phyloP scores from a whole-genome alignment of 768 basidiomycete genomes.

The Collybia mongolica region DNA sequence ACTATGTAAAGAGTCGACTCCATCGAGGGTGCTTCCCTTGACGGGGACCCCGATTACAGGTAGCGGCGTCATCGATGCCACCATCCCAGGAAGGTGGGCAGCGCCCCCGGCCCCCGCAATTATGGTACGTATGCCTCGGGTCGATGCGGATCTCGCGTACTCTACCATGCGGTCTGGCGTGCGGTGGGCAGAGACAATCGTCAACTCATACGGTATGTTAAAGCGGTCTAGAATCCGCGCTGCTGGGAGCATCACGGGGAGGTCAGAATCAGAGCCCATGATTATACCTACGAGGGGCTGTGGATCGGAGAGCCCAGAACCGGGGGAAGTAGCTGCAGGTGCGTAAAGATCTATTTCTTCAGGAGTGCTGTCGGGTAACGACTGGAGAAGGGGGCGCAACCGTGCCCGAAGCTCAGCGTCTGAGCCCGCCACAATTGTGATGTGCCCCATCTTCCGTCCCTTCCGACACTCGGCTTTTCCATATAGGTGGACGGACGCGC shows the following conservation, averaged over 20 bases:
- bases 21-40: conserved; percentile 90
- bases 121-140: conserved; percentile 68
- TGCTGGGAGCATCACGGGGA: conserved; percentile 91
- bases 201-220: conserved; percentile 84
- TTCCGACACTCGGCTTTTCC: conserved; percentile 90
- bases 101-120: conserved; percentile 99
- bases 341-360: conserved; percentile 55
- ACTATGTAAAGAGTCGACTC: conserved; percentile 94
- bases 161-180: conserved; percentile 85
- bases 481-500: conserved; percentile 86
- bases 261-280: conserved; percentile 98
- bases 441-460: conserved; percentile 97
- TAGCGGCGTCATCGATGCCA: conserved; percentile 88
- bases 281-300: conserved; percentile 89
- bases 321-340: conserved; percentile 40
- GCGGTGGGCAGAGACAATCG: conserved; percentile 95
- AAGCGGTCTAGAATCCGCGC: conserved; percentile 85
- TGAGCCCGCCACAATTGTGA: conserved; percentile 82
- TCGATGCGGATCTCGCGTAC: conserved; percentile 75
- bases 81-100: conserved; percentile 98
- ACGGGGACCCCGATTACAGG: conserved; percentile 98
- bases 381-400: conserved; percentile 72
- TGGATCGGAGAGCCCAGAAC: conserved; percentile 55
- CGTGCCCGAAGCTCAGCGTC: conserved; percentile 71
- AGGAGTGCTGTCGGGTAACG: conserved; percentile 49